Evolutionary conservation across 2,329 filamentous ascomycete genomes (phyloP).

Genomic region (Fonsecaea erecta): DNA sequence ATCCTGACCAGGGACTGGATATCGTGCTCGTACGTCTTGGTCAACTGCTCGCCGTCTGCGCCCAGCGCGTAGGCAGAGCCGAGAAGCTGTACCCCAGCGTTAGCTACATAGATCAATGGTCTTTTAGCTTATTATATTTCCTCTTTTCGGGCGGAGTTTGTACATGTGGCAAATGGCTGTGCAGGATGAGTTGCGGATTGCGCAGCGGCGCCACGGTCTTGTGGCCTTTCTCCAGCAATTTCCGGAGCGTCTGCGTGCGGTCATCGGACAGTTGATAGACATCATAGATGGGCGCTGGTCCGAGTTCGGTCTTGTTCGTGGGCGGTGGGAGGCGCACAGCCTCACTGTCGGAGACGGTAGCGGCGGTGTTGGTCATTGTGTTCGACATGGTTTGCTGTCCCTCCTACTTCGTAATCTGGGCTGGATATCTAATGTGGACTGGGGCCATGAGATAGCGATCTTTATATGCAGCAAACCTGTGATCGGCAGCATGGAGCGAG

Average conservation of each 20-base stretch:
- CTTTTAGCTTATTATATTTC: neutral
- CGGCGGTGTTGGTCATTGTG: neutral
- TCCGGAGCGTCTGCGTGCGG: constrained; percentile 7
- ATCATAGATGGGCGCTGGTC: constrained; percentile 6
- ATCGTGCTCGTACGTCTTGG: neutral
- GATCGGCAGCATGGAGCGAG: neutral
- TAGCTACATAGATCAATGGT: too few relatives aligned
- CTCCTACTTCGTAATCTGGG: too few relatives aligned
- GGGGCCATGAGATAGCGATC: too few relatives aligned
- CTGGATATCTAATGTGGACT: too few relatives aligned
- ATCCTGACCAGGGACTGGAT: constrained; percentile 6
- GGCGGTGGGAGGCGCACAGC: neutral
- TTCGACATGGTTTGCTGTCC: neutral
- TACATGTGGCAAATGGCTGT: constrained; percentile 28
- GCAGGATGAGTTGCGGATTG: constrained; percentile 16
- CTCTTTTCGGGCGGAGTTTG: neutral
- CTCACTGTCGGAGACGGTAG: neutral
- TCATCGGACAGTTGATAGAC: constrained; percentile 12
- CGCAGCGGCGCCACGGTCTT: constrained; percentile 12
- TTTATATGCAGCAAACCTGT: neutral
- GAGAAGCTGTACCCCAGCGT: constrained; percentile 3
- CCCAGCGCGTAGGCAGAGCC: constrained; percentile 13
- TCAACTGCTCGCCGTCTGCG: constrained; percentile 1
- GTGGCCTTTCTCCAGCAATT: constrained; percentile 13
- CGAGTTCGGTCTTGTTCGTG: neutral